Evolutionary conservation across 768 basidiomycete genomes (phyloP).

Genomic region (Termitomyces sp.): DNA sequence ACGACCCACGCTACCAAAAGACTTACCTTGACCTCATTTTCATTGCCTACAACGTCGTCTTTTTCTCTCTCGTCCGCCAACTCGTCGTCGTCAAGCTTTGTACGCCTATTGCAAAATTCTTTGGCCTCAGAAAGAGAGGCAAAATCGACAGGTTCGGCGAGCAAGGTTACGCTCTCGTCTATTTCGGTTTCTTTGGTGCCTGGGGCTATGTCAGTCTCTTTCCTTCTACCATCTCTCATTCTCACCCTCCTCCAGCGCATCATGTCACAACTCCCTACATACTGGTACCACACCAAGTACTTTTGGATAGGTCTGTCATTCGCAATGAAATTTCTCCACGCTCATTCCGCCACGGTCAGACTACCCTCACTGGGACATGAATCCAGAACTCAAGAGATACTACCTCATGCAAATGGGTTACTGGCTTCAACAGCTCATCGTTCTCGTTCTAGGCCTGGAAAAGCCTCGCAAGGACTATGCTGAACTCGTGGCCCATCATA

Average conservation of each 20-base stretch:
- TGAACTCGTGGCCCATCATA: slow-evolving; percentile 87
- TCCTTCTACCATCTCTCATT: neutral
- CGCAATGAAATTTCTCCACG: neutral
- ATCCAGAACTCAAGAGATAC: slow-evolving; percentile 79
- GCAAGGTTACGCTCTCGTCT: slow-evolving; percentile 84
- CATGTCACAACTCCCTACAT: slow-evolving; percentile 78
- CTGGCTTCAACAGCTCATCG: slow-evolving; percentile 91
- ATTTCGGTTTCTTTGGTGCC: slow-evolving; percentile 65
- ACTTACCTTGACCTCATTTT: slow-evolving; percentile 75
- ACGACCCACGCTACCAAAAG: slow-evolving; percentile 67
- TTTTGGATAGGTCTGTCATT: slow-evolving; percentile 74
- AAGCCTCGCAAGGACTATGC: slow-evolving; percentile 91
- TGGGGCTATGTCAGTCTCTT: slow-evolving; percentile 72
- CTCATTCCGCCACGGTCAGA: slow-evolving; percentile 38
- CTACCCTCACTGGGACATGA: slow-evolving; percentile 91
- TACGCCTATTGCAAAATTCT: slow-evolving; percentile 61
- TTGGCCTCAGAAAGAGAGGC: slow-evolving; percentile 59
- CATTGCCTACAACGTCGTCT: slow-evolving; percentile 76
- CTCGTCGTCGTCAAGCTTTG: slow-evolving; percentile 60
- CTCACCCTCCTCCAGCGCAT: slow-evolving; percentile 50
- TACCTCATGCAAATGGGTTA: slow-evolving; percentile 93
- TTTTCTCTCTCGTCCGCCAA: slow-evolving; percentile 89
- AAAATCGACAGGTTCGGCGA: slow-evolving; percentile 89
- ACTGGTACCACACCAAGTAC: slow-evolving; percentile 78
- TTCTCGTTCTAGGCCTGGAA: slow-evolving; percentile 81